Base-by-base conservation (phyloP, 1,284 basidiomycete species). In the Prillingera fragicola region DNA sequence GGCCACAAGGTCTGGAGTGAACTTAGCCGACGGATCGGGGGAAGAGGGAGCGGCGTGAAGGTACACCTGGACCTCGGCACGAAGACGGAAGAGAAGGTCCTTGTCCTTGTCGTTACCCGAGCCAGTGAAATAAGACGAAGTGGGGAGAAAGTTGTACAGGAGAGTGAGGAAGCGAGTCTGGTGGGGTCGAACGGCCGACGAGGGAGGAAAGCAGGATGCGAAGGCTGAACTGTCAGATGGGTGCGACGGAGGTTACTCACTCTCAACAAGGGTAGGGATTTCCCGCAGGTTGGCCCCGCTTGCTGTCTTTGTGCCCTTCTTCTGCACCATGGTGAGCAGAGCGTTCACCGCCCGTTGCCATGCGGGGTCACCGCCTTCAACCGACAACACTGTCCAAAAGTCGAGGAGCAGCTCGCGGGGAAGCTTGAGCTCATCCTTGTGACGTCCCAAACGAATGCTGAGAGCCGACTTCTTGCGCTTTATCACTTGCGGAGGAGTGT, bases 251-350 rank as follows among this genome's bases (percentile, higher is more conserved):
- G 33, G 13, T 0, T 26, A 54, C 65, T 50, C 37, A 65, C 65
- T 57, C 18, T 69, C 63, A 6, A 69, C 49, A 7, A 71, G 42
- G 10, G 54, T 54, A 0, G 63, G 58, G 15, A 71, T 59, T 38
- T 68, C n/a, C 22, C 67, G 56, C 38, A 71, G 45, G 46, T 69
- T 71, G 34, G 65, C 37, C 3, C 66, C 65, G 3, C 55, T 52
- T 1, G 59, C 50, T 8, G 68, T 70, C 54, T 68, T 69, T 29
- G 63, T 69, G 5, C 67, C 69, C 52, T 64, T 66, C 45, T 66
- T 67, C 26, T 47, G 37, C 37, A 67, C 52, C 13, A 61, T 41
- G 5, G 59, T 50, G 28, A 69, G 47, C 42, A 71, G 65, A 9
- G 42, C 48, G 15, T 42, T 40, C 13, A 65, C 61, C 1, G 62